Evolutionary conservation across 2,329 filamentous ascomycete genomes (phyloP), one percentile per base, ranked within the genome.

Genomic region (Ophiostoma sp.): DNA sequence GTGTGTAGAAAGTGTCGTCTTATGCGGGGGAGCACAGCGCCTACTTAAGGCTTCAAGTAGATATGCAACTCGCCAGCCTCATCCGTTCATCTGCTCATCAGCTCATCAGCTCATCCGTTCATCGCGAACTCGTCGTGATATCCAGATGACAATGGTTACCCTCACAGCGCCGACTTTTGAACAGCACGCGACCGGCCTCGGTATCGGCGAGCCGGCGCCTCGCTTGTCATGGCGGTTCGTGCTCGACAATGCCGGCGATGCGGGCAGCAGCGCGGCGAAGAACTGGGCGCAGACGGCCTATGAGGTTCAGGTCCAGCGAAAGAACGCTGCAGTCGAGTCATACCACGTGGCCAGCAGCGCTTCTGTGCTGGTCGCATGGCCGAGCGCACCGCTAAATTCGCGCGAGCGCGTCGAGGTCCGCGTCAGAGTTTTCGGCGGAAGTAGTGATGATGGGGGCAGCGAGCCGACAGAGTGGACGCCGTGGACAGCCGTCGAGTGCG

Each of bases 291-390:
- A 76, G 72, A 67, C 41, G 0, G 67, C 67, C 1, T 76, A 75
- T 54, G 72, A 75, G 27, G 7, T 76, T 0, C 70, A 73, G 33
- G 65, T 75, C 23, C 48, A 39, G 31, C 69, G 67, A 11, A 7
- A 54, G 27, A 6, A 65, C 33, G 20, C 23, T n/a, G 60, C 33
- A 3, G 31, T 23, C 11, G 64, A 72, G 35, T n/a, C 52, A 1
- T 71, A 72, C 72, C 52, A 57, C 0, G 70, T 73, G 23, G 7
- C 67, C 15, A 69, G 69, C 41, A 67, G 67, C 54, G 64, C 67
- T 1, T 80, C 79, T 0, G 73, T 78, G 15, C 75, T 80, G 4
- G 78, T 79, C 10, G 77, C 78, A 5, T 81, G 79, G 80, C 79
- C 79, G 11, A 70, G 73, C 35, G 52, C 67, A 23, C 71, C 72